phyloP scores from a whole-genome alignment of 192 early-diverging fungal genomes.

The Linnemannia elongata region DNA sequence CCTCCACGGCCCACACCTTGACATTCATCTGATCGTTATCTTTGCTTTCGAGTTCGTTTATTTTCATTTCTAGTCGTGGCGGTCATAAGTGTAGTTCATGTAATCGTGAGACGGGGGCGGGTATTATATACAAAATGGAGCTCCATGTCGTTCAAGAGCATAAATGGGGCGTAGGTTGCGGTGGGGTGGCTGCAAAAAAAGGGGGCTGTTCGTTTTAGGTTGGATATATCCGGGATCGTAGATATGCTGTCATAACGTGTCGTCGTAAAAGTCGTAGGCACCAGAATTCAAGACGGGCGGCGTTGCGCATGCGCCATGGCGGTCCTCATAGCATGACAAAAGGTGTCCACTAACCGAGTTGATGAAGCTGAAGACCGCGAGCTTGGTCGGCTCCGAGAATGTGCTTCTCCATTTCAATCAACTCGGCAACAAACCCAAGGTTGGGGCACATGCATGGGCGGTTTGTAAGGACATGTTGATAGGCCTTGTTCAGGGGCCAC shows the following conservation, averaged over 20 bases:
- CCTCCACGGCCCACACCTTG: background rate
- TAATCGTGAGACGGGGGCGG: background rate
- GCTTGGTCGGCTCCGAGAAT: constrained; percentile 58
- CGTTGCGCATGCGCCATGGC: too few species aligned
- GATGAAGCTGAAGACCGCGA: constrained; percentile 7
- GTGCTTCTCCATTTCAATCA: constrained; percentile 77
- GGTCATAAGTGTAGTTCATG: background rate
- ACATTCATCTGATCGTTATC: background rate
- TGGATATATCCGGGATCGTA: too few species aligned
- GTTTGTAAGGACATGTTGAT: constrained; percentile 72
- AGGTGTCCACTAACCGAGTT: background rate
- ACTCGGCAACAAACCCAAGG: constrained; percentile 81
- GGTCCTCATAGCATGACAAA: too few species aligned
- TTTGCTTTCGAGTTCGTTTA: background rate
- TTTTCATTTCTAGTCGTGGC: background rate
- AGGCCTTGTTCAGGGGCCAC: constrained; percentile 76
- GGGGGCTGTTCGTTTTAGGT: too few species aligned
- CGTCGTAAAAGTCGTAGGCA: too few species aligned
- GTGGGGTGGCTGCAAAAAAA: background rate
- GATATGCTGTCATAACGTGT: too few species aligned
- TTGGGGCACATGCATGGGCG: constrained; percentile 81
- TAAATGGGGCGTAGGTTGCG: background rate
- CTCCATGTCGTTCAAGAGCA: background rate
- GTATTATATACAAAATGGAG: background rate
- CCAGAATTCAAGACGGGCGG: too few species aligned